Conservation (phyloP, 176 grass and related monocot species). For the Saccharum spontaneum region DNA sequence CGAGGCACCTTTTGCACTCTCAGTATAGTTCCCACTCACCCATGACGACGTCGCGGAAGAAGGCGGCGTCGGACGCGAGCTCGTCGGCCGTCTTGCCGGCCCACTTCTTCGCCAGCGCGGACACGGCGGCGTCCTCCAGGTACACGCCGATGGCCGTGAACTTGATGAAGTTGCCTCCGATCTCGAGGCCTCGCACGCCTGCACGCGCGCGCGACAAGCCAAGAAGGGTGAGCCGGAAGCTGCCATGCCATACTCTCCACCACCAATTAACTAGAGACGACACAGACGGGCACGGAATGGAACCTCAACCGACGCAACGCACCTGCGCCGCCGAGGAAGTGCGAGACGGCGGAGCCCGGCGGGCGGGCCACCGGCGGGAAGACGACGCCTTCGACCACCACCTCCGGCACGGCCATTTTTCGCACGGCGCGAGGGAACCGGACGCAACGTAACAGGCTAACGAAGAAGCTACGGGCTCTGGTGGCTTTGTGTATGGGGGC, state of each 20-base stretch:
- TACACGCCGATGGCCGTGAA: conserved; percentile 96
- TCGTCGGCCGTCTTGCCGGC: conserved; percentile 55
- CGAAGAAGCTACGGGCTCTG: neutral
- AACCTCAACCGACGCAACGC: neutral
- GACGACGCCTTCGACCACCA: conserved; percentile 53
- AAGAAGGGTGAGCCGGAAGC: neutral
- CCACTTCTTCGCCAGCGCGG: conserved; percentile 59
- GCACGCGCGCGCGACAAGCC: neutral
- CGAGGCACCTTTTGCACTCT: too few species aligned
- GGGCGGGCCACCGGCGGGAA: conserved; percentile 50
- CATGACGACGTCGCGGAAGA: conserved; percentile 66
- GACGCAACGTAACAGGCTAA: neutral
- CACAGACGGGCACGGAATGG: neutral
- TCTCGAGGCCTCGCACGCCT: conserved; percentile 76
- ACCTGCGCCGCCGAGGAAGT: conserved; percentile 77
- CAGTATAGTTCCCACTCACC: conserved; percentile 33
- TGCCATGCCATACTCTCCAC: neutral
- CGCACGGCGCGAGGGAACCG: neutral
- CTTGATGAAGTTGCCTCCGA: conserved; percentile 70
- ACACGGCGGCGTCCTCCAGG: conserved; percentile 59
- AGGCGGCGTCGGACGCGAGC: conserved; percentile 50
- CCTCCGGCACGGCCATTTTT: conserved; percentile 31
- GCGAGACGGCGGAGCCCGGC: conserved; percentile 34
- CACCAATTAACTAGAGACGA: neutral
- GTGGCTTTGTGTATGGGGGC: neutral